Evolutionary conservation across 495 filamentous ascomycete species (phyloP).

Genomic region (Corynascus novoguineensis): DNA sequence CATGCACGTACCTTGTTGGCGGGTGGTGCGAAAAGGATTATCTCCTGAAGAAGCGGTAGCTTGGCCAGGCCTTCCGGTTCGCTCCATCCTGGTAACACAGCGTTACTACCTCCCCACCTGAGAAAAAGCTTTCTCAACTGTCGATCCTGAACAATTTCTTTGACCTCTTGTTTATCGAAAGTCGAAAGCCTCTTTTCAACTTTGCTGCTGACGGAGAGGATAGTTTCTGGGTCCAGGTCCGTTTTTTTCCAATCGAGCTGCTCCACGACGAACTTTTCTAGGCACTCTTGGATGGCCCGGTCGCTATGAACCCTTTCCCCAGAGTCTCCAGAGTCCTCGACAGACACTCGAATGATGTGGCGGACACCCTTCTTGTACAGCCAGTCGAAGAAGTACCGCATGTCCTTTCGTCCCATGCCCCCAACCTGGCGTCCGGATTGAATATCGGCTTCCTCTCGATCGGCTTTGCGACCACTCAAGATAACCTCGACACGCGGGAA

Average conservation of each 20-base stretch:
- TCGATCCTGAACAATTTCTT: background rate
- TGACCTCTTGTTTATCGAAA: background rate
- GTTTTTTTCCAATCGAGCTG: background rate
- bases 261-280: background rate
- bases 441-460: background rate
- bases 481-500: background rate
- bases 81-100: background rate
- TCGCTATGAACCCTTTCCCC: background rate
- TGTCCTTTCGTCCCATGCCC: background rate
- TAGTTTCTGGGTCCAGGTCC: background rate
- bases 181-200: background rate
- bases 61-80: background rate
- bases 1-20: too few species aligned
- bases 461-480: background rate
- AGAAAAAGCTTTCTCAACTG: background rate
- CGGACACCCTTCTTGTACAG: background rate
- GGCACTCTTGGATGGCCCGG: background rate
- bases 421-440: background rate
- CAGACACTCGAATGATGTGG: background rate
- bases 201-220: background rate
- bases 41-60: background rate
- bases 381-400: background rate
- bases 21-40: background rate
- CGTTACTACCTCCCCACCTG: background rate
- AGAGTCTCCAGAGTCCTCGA: background rate